Evolutionary conservation across 371 early-diverging fungal species (phyloP).

Genomic region (Blakeslea trispora): DNA sequence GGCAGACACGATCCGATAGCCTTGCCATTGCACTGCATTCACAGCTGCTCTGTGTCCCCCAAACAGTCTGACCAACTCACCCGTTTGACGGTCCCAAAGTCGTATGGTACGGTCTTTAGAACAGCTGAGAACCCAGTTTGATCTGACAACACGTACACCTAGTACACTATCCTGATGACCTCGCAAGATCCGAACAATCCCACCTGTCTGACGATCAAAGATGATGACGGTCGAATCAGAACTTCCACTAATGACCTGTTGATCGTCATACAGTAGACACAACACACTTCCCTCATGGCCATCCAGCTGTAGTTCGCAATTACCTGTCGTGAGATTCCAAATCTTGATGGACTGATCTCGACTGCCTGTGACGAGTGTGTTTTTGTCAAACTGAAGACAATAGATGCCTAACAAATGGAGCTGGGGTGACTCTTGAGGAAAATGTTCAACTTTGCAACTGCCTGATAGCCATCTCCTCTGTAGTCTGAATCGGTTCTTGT

Average conservation of each 20-base stretch:
- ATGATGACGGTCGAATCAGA: slow-evolving; percentile 87
- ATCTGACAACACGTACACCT: slow-evolving; percentile 72
- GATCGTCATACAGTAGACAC: slow-evolving; percentile 82
- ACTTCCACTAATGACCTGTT: slow-evolving; percentile 86
- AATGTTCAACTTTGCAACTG: slow-evolving; percentile 45
- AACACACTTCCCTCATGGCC: slow-evolving; percentile 93
- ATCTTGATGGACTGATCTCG: slow-evolving; percentile 89
- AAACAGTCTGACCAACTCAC: slow-evolving; percentile 64
- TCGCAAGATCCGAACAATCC: slow-evolving; percentile 7
- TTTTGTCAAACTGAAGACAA: slow-evolving; percentile 86
- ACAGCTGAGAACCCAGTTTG: slow-evolving; percentile 78
- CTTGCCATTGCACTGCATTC: slow-evolving; percentile 73
- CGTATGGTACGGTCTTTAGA: slow-evolving; percentile 92
- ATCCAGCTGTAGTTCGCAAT: slow-evolving; percentile 67
- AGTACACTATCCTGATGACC: slow-evolving; percentile 82
- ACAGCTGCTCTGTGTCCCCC: slow-evolving; percentile 77
- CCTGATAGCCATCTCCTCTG: slow-evolving; percentile 42
- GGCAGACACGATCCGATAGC: slow-evolving; percentile 67
- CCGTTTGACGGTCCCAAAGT: slow-evolving; percentile 78
- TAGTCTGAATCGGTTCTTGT: slow-evolving; percentile 33
- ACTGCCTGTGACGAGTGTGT: slow-evolving; percentile 88
- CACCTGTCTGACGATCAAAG: slow-evolving; percentile 71
- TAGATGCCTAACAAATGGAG: slow-evolving; percentile 94
- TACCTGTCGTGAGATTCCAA: slow-evolving; percentile 66
- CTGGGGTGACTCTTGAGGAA: slow-evolving; percentile 33